Base-by-base conservation (phyloP, 805 yeast species). In the Myxozyma geophila region DNA sequence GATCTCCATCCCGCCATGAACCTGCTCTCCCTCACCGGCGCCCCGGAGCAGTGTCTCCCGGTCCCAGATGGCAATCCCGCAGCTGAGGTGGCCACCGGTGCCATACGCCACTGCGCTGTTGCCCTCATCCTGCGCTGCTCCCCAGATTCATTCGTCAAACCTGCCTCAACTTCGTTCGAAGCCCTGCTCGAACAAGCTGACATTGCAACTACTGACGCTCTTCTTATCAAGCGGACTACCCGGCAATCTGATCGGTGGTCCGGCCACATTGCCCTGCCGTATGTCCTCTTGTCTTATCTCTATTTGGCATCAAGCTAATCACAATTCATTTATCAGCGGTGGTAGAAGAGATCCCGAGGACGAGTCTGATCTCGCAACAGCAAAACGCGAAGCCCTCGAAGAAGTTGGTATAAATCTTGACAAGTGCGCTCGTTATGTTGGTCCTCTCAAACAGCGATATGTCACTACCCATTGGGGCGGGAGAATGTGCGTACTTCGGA, bases 191-290 rank as follows among this genome's bases (percentile, higher is more conserved):
- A 28, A 17, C 40, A 40, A 7, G 66, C 59, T 9, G 64, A 59
- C n/a, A 68, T 21, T 39, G 28, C 43, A 9, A 40, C 28, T 12
- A 53, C 74, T 6, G 78, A 77, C 54, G 61, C 78, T 2, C 73
- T 78, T 44, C 69, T 78, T 51, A 78, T 78, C 57, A 77, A 76
- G 54, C 73, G 80, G 8, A 70, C 79, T 1, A 64, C 68, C 2
- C 67, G 77, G n/a, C 67, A 63, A 10, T 66, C 75, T 1, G 80
- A 78, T 57, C 67, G 78, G 17, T 78, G 80, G 80, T 76, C 79
- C 7, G 77, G 77, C 15, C 80, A 78, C 62, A 72, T 78, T 49
- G 80, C 80, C 1, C 57, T 78, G 1, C 80, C 80, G 64, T 66
- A 37, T 35, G 69, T 61, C 9, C 10, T 13, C 44, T 17, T 33